Evolutionary conservation across 495 filamentous ascomycete genomes (phyloP), one percentile per base, ranked within the genome.

Genomic region (Sporormia fimetaria): DNA sequence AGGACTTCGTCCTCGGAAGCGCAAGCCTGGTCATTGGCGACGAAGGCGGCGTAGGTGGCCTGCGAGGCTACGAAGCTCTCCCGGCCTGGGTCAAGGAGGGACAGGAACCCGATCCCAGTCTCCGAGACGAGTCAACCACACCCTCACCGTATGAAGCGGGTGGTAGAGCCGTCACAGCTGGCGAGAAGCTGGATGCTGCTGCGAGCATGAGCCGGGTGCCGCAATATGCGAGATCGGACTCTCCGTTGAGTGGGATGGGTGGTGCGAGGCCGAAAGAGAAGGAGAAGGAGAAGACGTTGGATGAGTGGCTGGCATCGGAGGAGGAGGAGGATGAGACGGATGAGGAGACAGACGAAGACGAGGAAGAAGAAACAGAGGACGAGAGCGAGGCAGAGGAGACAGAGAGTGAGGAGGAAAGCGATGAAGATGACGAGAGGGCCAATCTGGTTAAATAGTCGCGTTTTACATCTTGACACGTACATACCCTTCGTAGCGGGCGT

Each of bases 21-120:
- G 75, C 87, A 3, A 84, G 84, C 23, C 71, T 98, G 8, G 78
- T 94, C 1, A 62, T 95, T 3, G 90, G 83, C 0, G 73, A 76
- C 5, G 81, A 80, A 15, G 77, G 75, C 10, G 79, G 77, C 5
- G 54, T 78, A 25, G 75, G 79, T 23, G 80, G 81, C 0, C 55
- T 90, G 2, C 64, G 65, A 22, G 87, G 88, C 2, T 92, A 94
- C 45, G 75, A 80, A 49, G 64, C 75, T 10, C 56, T 94, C 5
- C 86, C 87, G 0, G 75, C 79, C 21, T 94, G 88, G 90, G 84
- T 96, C 1, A 66, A 78, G 51, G 67, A 68, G 6, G 87, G 87
- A 6, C 64, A 75, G 44, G 85, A 94, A 58, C 90, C 90, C 7
- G 78, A 87, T 57, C 64, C 78, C 3, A 69, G 64, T 32, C 63